phyloP scores from a whole-genome alignment of 2,329 filamentous ascomycete genomes.

The Parastagonospora nodorum region DNA sequence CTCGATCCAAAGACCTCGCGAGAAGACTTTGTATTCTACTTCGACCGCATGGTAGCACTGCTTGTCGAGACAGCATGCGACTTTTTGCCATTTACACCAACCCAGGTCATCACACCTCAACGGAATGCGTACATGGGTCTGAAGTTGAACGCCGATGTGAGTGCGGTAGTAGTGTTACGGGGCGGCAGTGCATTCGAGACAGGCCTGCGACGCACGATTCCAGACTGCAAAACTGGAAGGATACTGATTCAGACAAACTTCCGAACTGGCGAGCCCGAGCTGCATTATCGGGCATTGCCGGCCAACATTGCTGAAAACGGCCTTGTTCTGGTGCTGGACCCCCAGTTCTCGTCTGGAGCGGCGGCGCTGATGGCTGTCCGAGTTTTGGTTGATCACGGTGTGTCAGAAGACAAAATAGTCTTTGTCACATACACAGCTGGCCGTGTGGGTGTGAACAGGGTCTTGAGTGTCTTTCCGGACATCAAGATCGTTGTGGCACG shows the following conservation, averaged over 20 bases:
- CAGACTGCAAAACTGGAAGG: slow-evolving; percentile 87
- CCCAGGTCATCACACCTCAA: slow-evolving; percentile 71
- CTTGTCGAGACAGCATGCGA: slow-evolving; percentile 70
- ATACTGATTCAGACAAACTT: slow-evolving; percentile 86
- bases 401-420: slow-evolving; percentile 81
- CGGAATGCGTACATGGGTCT: slow-evolving; percentile 74
- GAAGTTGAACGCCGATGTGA: slow-evolving; percentile 65
- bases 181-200: slow-evolving; percentile 89
- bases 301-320: slow-evolving; percentile 74
- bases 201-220: slow-evolving; percentile 85
- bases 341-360: slow-evolving; percentile 93
- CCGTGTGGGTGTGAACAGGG: slow-evolving; percentile 77
- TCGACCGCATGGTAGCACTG: slow-evolving; percentile 84
- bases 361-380: slow-evolving; percentile 90
- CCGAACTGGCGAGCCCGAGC: slow-evolving; percentile 76
- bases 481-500: slow-evolving; percentile 86
- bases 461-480: slow-evolving; percentile 86
- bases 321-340: slow-evolving; percentile 84
- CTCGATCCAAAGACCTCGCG: slow-evolving; percentile 77
- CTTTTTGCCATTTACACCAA: slow-evolving; percentile 68
- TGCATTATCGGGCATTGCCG: slow-evolving; percentile 84
- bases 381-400: slow-evolving; percentile 93
- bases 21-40: slow-evolving; percentile 97
- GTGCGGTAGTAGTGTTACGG: slow-evolving; percentile 82
- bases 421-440: slow-evolving; percentile 93